These are phyloP conservation scores for Hordeum vulgare DNA, from an alignment of 176 grass and related monocot species.

Conservation along the genomic window DNA sequence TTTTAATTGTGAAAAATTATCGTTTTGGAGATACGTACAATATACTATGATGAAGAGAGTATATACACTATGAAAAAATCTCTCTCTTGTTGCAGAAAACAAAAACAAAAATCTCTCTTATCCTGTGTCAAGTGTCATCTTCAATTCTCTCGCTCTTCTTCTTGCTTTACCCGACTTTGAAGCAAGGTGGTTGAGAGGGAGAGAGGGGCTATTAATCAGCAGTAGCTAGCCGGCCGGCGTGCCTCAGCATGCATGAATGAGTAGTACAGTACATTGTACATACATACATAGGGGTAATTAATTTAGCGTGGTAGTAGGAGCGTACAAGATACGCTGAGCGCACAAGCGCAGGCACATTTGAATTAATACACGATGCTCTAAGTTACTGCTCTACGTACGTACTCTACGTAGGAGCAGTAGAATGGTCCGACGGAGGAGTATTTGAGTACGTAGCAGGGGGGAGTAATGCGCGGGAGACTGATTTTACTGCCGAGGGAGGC, in stretches of 20 bases:
- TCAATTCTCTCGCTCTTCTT: not conserved
- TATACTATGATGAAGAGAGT: too few species aligned
- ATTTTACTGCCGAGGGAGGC: not conserved
- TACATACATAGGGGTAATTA: not conserved
- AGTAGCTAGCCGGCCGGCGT: not conserved
- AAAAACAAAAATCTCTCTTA: not conserved
- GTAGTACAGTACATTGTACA: not conserved
- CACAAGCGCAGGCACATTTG: not conserved
- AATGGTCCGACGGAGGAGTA: not conserved
- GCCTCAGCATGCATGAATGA: not conserved
- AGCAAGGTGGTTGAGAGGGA: slow-evolving; percentile 35
- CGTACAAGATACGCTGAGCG: not conserved
- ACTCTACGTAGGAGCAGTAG: not conserved
- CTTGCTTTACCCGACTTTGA: slow-evolving; percentile 8
- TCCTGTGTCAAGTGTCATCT: not conserved
- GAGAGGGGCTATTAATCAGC: slow-evolving; percentile 24
- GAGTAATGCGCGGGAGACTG: slow-evolving; percentile 12
- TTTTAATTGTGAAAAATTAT: too few species aligned
- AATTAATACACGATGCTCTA: not conserved
- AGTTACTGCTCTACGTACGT: not conserved
- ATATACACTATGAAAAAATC: too few species aligned
- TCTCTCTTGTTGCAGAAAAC: too few species aligned
- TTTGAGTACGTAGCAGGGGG: not conserved
- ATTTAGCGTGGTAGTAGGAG: not conserved
- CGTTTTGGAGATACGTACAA: too few species aligned